These are phyloP conservation scores for Colletotrichum sp. DNA, from an alignment of 2,329 filamentous ascomycete genomes.

Conservation along the genomic window DNA sequence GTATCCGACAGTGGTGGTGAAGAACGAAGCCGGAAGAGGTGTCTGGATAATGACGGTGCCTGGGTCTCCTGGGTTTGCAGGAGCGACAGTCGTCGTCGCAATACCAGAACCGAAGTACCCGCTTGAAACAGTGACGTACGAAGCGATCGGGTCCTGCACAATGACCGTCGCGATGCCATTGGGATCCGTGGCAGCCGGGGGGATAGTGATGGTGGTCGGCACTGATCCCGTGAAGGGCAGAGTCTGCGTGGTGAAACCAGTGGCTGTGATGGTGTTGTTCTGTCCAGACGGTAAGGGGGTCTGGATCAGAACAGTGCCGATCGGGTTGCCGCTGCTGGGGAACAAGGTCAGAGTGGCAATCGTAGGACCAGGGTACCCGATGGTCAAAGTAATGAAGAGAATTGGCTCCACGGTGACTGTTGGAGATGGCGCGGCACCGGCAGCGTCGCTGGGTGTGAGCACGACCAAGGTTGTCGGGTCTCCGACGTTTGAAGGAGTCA, in stretches of 20 bases:
- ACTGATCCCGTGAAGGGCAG: neutral
- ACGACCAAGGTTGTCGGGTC: conserved; percentile 12
- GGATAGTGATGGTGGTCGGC: neutral
- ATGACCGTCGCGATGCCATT: neutral
- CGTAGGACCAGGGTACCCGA: neutral
- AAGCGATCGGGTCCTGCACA: neutral
- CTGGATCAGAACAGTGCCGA: neutral
- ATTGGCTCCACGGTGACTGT: neutral
- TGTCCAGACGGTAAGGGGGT: neutral
- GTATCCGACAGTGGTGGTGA: conserved; percentile 5
- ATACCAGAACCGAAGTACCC: neutral
- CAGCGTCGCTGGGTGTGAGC: neutral
- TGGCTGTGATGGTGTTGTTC: neutral
- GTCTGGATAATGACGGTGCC: conserved; percentile 5
- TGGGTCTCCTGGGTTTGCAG: neutral
- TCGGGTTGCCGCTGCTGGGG: neutral
- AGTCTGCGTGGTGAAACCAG: neutral
- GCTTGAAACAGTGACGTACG: neutral
- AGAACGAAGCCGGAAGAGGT: neutral
- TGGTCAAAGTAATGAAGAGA: neutral
- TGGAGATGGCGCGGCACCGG: neutral
- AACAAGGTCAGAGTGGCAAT: neutral
- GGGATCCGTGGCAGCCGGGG: neutral
- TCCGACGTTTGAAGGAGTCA: neutral
- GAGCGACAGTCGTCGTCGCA: neutral